Percentiles rank a stretch among this genome's conserved stretches.
Evolutionary conservation across 768 basidiomycete genomes (phyloP).

Genomic region (Gymnopilus junonius): DNA sequence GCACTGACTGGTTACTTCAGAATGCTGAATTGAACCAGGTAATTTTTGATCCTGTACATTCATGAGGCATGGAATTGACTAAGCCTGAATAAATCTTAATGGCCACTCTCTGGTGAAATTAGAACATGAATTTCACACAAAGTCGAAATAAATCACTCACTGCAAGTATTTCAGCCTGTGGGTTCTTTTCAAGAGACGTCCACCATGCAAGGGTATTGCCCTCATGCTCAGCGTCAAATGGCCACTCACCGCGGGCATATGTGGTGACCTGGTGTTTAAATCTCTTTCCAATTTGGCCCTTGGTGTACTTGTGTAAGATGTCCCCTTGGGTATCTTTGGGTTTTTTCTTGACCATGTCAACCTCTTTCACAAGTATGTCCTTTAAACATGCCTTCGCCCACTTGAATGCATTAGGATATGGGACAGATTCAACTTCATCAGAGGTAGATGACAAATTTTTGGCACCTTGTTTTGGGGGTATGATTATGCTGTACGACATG

Average conservation of each 20-base stretch:
- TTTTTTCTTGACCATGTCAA: not conserved
- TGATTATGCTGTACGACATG: not conserved
- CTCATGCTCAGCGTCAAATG: not conserved
- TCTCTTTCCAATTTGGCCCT: not conserved
- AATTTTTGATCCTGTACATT: slow-evolving; percentile 20
- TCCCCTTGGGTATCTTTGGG: not conserved
- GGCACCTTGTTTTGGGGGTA: not conserved
- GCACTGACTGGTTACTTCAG: slow-evolving; percentile 20
- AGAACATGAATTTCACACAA: not conserved
- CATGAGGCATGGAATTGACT: slow-evolving; percentile 34
- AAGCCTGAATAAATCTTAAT: slow-evolving; percentile 24
- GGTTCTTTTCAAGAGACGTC: not conserved
- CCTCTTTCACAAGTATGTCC: not conserved
- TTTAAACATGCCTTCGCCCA: not conserved
- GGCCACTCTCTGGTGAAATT: slow-evolving; percentile 19
- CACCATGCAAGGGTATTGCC: slow-evolving; percentile 4
- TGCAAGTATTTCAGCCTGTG: not conserved
- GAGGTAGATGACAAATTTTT: not conserved
- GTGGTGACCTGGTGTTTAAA: not conserved
- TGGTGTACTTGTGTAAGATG: not conserved
- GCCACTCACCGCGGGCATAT: not conserved
- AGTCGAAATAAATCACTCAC: not conserved
- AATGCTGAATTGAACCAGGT: slow-evolving; percentile 29
- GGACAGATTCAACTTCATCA: not conserved
- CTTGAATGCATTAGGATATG: not conserved